phyloP scores from a whole-genome alignment of 208 protist species.

The Trypanosoma cruzi region DNA sequence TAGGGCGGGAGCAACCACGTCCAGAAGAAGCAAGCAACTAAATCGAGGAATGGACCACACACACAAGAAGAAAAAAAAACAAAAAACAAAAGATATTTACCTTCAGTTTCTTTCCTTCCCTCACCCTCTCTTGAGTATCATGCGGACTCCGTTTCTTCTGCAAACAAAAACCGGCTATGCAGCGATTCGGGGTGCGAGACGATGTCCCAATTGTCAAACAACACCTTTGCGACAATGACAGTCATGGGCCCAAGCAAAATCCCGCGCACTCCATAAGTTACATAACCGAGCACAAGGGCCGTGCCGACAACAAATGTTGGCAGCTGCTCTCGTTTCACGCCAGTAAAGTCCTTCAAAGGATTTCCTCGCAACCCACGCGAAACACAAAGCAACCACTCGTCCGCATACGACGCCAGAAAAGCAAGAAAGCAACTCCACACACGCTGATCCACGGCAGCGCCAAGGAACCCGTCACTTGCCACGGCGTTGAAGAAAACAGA shows the following conservation, averaged over 20 bases:
- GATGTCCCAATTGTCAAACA: conserved; percentile 80
- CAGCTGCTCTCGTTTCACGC: conserved; percentile 39
- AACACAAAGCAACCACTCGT: conserved; percentile 77
- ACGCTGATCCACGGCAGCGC: conserved; percentile 23
- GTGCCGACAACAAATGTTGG: conserved; percentile 63
- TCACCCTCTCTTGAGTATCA: background rate
- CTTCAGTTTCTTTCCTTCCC: background rate
- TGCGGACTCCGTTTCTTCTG: background rate
- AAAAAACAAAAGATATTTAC: too few relatives aligned
- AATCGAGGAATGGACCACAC: too few relatives aligned
- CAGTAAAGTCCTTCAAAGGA: conserved; percentile 29
- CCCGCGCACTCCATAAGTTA: conserved; percentile 55
- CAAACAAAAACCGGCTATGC: background rate
- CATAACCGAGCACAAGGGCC: conserved; percentile 63
- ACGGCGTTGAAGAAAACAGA: conserved; percentile 9
- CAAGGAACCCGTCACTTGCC: conserved; percentile 17
- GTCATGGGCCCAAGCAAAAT: conserved; percentile 75
- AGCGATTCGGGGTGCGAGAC: conserved; percentile 19
- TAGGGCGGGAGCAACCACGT: too few relatives aligned
- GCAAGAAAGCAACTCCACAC: conserved; percentile 36
- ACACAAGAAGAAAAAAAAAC: too few relatives aligned
- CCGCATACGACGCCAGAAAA: conserved; percentile 40
- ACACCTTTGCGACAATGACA: conserved; percentile 65
- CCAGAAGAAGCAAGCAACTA: too few relatives aligned
- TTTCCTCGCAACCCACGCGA: conserved; percentile 43